phyloP scores from a whole-genome alignment of 2,329 filamentous ascomycete genomes.

The Cordyceps fumosorosea region DNA sequence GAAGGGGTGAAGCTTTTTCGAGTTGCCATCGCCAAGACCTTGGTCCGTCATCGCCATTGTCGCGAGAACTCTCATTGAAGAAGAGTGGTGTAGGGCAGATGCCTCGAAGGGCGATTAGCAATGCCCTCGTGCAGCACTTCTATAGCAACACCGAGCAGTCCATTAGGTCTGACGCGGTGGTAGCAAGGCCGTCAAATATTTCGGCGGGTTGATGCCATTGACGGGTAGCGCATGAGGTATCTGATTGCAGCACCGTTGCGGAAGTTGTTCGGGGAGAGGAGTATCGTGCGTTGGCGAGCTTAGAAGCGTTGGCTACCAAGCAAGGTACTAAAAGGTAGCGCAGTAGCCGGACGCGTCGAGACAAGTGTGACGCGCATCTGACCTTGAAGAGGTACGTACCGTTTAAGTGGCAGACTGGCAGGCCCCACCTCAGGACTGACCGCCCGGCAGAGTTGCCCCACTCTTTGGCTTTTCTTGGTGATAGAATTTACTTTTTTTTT shows the following conservation, averaged over 20 bases:
- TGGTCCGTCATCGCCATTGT: constrained; percentile 40
- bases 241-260: not conserved
- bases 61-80: constrained; percentile 36
- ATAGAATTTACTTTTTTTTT: constrained; percentile 29
- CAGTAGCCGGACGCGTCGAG: constrained; percentile 3
- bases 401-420: not conserved
- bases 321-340: no score
- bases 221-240: not conserved
- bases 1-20: constrained; percentile 50
- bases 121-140: not conserved
- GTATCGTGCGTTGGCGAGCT: not conserved
- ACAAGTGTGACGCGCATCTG: not conserved
- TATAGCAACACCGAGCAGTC: constrained; percentile 1
- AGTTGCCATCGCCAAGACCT: constrained; percentile 26
- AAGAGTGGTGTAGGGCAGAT: not conserved
- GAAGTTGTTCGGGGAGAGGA: no score
- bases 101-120: not conserved
- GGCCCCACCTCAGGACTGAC: constrained; percentile 17
- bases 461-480: constrained; percentile 26
- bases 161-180: not conserved
- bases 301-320: not conserved
- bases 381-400: constrained; percentile 16
- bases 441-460: constrained; percentile 20
- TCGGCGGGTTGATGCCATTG: not conserved
- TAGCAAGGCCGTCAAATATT: not conserved